Base-by-base conservation (phyloP, 2,329 filamentous ascomycete genomes). In the Penicillium sp. region DNA sequence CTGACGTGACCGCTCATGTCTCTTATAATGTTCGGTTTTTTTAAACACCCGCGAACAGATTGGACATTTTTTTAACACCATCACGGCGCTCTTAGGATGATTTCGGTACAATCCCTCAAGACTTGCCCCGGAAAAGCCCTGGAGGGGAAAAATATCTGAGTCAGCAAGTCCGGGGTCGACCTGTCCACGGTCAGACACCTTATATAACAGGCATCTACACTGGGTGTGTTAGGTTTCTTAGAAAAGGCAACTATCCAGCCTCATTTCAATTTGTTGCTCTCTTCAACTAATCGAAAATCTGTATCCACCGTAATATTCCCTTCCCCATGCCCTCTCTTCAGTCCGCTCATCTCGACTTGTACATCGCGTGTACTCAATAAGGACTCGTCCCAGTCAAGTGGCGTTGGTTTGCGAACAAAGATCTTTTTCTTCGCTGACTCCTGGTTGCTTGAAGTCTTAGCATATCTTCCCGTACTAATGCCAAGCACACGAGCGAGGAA, bases 1-100 rank as follows among this genome's bases (percentile, higher is more conserved):
- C 79, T 65, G 71, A 82, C 80, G 80, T 54, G 80, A 82, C 64
- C 80, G 75, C 64, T 82, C 79, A 67, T 83, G 80, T 40, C 80
- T 76, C 65, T 82, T 82, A 62, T 80, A 78, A 68, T 82, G 80
- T 64, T 82, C 80, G 30, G 78, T 80, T 69, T 83, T 83, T 58
- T 79, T 81, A 71, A 82, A 83, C 58, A 77, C 78, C 59, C 80
- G 77, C 59, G 81, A 80, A 73, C 80, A 83, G 52, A 77, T 75
- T 48, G 66, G 71, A 58, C 76, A 78, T 65, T 77, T 75, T 66
- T 70, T 71, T 51, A 75, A 66, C 58, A 77, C 72, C 74, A 76
- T 76, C 66, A 63, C 65, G 63, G 45, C 46, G 53, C 60, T 43
- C 33, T 41, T 45, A 44, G 36, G 31, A 46, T 50, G 28, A 50